Evolutionary conservation across 176 grass and related monocot genomes (phyloP), one percentile per base, ranked within the genome.

Genomic region (Oryza glaberrima): DNA sequence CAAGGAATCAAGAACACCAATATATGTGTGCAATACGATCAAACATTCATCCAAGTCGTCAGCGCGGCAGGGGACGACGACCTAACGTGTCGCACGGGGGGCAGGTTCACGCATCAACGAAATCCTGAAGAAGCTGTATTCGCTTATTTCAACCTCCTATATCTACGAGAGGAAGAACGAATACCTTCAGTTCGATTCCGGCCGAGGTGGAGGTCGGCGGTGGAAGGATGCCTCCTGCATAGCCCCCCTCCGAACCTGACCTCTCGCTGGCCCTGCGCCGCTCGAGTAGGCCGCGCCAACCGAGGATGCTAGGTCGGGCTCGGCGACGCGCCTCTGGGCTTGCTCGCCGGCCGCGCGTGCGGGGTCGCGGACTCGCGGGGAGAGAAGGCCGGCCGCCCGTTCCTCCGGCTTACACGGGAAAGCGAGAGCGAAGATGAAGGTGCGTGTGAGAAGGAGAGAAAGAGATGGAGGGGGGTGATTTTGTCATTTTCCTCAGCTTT

Each of bases 1-100:
- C 10, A 79, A 83, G 61, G 74, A 60, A 69, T 74, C 60, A 83
- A 16, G 74, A 83, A 78, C 46, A 80, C 51, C 81, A 51, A 73
- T 26, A 54, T 30, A 66, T 7, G 34, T 46, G 46, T 7, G 68
- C 46, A 32, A 60, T 20, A 64, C 58, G 74, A 44, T 58, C 32
- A 7, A 73, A 86, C 38, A 48, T 90, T 86, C 77, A 86, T 61
- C 54, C 84, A 41, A 79, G 9, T 35, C n/a, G 60, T 75, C 84
- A 79, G 69, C 30, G 63, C 73, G 28, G 38, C 56, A 20, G 16
- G 56, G 56, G 51, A 16, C 3, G 51, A 16, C 3, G 16, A 54
- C 15, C 56, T 61, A 61, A 22, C 56, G 56, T 22, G 0, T 20
- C 20, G 0, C 56, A 61, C n/a, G 35, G 56, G 19, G 56, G 56